phyloP scores from a whole-genome alignment of 805 yeast genomes.

The Candida railenensis region DNA sequence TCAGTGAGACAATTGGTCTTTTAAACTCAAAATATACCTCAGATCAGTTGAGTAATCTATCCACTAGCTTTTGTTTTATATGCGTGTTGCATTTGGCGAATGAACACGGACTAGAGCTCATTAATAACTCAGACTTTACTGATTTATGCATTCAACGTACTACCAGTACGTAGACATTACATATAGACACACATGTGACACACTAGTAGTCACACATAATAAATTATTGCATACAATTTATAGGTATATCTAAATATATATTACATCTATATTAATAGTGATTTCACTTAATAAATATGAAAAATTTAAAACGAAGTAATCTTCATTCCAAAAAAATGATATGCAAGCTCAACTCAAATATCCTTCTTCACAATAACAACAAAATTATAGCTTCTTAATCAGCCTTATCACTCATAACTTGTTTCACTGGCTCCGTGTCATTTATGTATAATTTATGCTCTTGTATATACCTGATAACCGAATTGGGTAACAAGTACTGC shows the following conservation, averaged over 20 bases:
- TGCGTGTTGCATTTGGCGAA: constrained; percentile 83
- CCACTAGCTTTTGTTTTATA: constrained; percentile 84
- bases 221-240: not conserved
- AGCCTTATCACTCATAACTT: constrained; percentile 51
- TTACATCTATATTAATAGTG: not conserved
- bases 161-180: not conserved
- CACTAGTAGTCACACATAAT: not conserved
- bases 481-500: constrained; percentile 88
- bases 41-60: constrained; percentile 61
- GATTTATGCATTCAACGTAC: constrained; percentile 35
- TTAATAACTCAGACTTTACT: constrained; percentile 42
- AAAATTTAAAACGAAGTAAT: not conserved
- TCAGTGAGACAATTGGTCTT: constrained; percentile 40
- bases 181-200: not conserved
- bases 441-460: constrained; percentile 83
- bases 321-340: not conserved
- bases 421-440: constrained; percentile 92
- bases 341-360: not conserved
- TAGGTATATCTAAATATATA: no score
- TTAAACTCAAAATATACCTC: constrained; percentile 53
- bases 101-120: constrained; percentile 69
- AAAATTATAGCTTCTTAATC: constrained; percentile 12
- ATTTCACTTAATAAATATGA: not conserved
- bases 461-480: constrained; percentile 91
- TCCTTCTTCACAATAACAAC: not conserved